Base-by-base conservation (phyloP, 257 asterid species). In the Pogostemon cablin region DNA sequence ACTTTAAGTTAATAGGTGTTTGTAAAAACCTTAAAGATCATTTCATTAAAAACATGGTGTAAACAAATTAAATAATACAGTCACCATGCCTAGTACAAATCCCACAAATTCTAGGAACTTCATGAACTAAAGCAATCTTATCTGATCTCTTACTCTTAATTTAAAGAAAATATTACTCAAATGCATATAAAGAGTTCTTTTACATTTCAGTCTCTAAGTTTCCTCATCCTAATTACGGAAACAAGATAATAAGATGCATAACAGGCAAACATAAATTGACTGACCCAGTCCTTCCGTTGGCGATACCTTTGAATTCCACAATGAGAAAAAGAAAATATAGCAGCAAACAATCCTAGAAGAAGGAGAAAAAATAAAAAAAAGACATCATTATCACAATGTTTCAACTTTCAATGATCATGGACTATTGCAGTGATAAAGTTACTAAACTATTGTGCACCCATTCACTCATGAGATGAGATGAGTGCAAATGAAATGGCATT, bases 221-320 rank as follows among this genome's bases (percentile, higher is more conserved):
- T 25, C 15, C 1, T 7, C 42, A 62, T 48, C 57, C 62, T 34
- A 68, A 40, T 34, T 55, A 46, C 55, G 61, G 46, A 71, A 38
- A 12, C 55, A 38, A 52, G 42, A 44, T 6, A 9, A 64, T 67
- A 47, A 62, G 50, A 39, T 57, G 60, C 32, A 25, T 25, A 54
- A 53, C 65, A 72, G 34, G 69, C 9, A 15, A 52, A 74, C 35
- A 38, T 35, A 46, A 12, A 62, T 72, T 62, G 63, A 86, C 98
- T 86, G 68, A 93, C 98, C 98, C 95, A 87, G 83, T 93, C 98
- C 64, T 85, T 83, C 83, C 67, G 79, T 83, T 77, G 78, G 66
- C 96, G 86, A 72, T 93, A 90, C 65, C 90, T 85, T 83, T 91
- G 93, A 49, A 91, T 44, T 72, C 92, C 95, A 81, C 98, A 90